Base-by-base conservation (phyloP, 768 basidiomycete genomes). In the Boletus sp. region DNA sequence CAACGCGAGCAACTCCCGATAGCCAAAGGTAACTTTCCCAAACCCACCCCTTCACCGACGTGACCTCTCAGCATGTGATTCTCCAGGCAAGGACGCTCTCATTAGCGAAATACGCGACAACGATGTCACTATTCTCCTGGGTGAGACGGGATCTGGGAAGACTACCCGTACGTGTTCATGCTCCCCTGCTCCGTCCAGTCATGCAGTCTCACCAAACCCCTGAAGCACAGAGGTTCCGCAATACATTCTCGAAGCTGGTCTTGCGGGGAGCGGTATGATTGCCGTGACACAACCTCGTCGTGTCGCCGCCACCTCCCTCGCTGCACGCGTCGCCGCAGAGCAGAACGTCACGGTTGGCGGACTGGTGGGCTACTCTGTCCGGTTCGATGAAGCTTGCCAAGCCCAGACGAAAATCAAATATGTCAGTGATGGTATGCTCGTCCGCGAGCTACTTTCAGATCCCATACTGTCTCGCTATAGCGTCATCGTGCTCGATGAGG, bases 71-170 rank as follows among this genome's bases (percentile, higher is more conserved):
- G 4, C 36, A 29, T 42, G 20, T 52, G 24, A 12, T 40, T 50
- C 12, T 30, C 29, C 61, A 92, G 93, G 91, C 55, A 85, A 80
- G 68, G 87, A 91, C 24, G 84, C 86, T 30, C 79, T 96, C 30
- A 73, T 93, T 30, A 78, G 83, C 55, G 87, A 87, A 70, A 86
- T 96, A 50, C 72, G 74, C 32, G 80, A 84, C 60, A 87, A 92
- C 77, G 89, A 94, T 69, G 87, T 93, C 7, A 90, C 87, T 1
- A 85, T 98, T 44, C 82, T 99, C 9, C 81, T 99, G 2, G 97
- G 95, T 39, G 97, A 99, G 74, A 98, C 97, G 0, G 97, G 97
- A 12, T 97, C 94, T 18, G 97, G 97, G 60, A 99, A 99, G 77
- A 96, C 96, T 0, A 99, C 97, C 48, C 96, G 96, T 96, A 73